Evolutionary conservation across 2,329 filamentous ascomycete genomes (phyloP).

Genomic region (Venturia oleaginea): DNA sequence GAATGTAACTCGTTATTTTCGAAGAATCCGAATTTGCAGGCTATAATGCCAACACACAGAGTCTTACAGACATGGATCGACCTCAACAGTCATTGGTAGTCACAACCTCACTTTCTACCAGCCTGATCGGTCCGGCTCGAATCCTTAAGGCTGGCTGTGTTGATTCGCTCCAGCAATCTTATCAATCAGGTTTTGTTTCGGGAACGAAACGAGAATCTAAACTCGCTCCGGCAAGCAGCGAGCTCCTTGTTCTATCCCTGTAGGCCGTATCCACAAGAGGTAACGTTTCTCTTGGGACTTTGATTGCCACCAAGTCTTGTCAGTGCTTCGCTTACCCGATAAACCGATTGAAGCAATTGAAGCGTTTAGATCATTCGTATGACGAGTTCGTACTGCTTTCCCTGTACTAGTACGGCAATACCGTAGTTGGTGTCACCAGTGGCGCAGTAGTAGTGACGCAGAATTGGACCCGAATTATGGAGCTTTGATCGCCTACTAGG

Average conservation of each 20-base stretch:
- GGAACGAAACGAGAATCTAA: not conserved
- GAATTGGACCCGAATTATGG: not conserved
- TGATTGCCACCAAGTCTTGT: not conserved
- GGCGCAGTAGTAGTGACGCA: not conserved
- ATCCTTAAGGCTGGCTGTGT: not conserved
- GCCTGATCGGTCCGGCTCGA: not conserved
- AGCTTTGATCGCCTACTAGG: not conserved
- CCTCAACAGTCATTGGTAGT: not conserved
- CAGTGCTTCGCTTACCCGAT: not conserved
- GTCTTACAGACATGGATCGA: not conserved
- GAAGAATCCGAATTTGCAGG: too few relatives aligned
- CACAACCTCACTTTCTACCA: not conserved
- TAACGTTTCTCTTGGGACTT: not conserved
- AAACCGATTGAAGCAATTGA: not conserved
- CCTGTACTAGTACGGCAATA: not conserved
- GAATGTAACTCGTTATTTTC: too few relatives aligned
- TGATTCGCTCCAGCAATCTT: not conserved
- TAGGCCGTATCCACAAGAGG: not conserved
- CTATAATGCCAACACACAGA: not conserved
- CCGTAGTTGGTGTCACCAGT: not conserved
- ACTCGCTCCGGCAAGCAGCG: not conserved
- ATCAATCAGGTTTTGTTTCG: not conserved
- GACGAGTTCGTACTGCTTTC: not conserved
- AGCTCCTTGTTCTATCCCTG: slow-evolving; percentile 1
- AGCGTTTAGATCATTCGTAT: not conserved